phyloP scores from a whole-genome alignment of 495 filamentous ascomycete genomes.

The Neurospora sublineolata region DNA sequence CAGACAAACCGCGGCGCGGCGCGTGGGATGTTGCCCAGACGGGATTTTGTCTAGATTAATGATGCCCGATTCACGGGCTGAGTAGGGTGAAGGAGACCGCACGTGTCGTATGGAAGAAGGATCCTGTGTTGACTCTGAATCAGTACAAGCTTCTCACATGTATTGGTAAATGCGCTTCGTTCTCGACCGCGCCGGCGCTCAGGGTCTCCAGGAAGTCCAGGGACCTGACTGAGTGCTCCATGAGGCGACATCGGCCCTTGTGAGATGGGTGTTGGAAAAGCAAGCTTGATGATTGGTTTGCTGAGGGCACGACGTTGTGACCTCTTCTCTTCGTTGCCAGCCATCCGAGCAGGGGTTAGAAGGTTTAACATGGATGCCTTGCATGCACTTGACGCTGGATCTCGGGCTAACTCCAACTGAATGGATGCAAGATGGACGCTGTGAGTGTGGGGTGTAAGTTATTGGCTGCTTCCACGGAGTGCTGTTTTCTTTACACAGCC shows the following conservation, averaged over 20 bases:
- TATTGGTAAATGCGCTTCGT: neutral
- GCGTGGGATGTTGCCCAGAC: neutral
- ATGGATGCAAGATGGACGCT: constrained; percentile 17
- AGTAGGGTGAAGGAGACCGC: neutral
- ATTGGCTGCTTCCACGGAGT: constrained; percentile 12
- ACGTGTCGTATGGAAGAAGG: neutral
- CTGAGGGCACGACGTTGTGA: constrained; percentile 4
- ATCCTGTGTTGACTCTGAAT: neutral
- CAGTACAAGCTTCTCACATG: neutral
- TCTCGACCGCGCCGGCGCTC: neutral
- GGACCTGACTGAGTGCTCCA: neutral
- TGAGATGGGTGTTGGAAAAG: constrained; percentile 18
- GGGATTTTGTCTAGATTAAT: neutral
- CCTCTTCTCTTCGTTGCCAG: constrained; percentile 1
- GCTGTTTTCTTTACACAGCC: constrained; percentile 16
- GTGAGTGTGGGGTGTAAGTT: constrained; percentile 19
- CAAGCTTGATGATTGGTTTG: constrained; percentile 17
- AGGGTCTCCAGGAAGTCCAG: neutral
- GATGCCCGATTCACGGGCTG: neutral
- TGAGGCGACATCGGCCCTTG: constrained; percentile 23
- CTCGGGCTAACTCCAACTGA: constrained; percentile 13
- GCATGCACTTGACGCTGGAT: constrained; percentile 27
- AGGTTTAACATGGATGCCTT: constrained; percentile 14
- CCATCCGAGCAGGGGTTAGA: constrained; percentile 10
- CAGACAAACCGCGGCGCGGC: neutral